phyloP scores from a whole-genome alignment of 208 protist genomes.

The Trypanosoma brucei region DNA sequence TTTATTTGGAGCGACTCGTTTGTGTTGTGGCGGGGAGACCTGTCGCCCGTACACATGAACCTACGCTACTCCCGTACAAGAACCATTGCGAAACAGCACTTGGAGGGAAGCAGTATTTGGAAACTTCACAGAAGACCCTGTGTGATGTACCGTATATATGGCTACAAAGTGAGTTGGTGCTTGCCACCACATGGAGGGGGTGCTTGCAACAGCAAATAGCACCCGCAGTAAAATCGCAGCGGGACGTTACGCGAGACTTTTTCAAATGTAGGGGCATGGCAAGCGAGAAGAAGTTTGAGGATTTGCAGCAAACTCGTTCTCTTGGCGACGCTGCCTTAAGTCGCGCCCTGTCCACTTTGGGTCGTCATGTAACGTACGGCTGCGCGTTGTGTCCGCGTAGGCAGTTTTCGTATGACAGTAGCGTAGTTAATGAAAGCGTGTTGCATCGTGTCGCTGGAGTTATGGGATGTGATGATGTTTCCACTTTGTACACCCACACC shows the following conservation, averaged over 20 bases:
- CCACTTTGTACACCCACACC: slow-evolving; percentile 7
- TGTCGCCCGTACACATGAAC: slow-evolving; percentile 50
- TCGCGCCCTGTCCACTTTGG: slow-evolving; percentile 30
- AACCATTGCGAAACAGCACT: slow-evolving; percentile 11
- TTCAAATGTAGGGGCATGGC: background rate
- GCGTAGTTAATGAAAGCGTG: background rate
- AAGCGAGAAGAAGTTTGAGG: background rate
- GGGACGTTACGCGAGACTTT: slow-evolving; percentile 11
- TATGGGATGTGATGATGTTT: background rate
- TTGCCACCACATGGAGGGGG: background rate
- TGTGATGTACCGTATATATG: slow-evolving; percentile 57
- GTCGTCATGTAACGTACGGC: slow-evolving; percentile 55
- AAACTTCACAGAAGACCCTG: slow-evolving; percentile 29
- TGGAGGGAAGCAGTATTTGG: slow-evolving; percentile 19
- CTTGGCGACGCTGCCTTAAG: slow-evolving; percentile 17
- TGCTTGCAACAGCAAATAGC: background rate
- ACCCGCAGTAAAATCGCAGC: background rate
- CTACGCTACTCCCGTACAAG: slow-evolving; percentile 27
- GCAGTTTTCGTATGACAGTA: slow-evolving; percentile 51
- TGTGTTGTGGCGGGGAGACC: slow-evolving; percentile 36
- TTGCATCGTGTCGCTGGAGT: slow-evolving; percentile 10
- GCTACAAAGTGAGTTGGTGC: slow-evolving; percentile 9
- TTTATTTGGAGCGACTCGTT: slow-evolving; percentile 23
- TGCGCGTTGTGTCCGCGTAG: slow-evolving; percentile 26
- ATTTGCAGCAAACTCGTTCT: slow-evolving; percentile 5